Base-by-base conservation (phyloP, 768 basidiomycete genomes). In the Tremella fuciformis region DNA sequence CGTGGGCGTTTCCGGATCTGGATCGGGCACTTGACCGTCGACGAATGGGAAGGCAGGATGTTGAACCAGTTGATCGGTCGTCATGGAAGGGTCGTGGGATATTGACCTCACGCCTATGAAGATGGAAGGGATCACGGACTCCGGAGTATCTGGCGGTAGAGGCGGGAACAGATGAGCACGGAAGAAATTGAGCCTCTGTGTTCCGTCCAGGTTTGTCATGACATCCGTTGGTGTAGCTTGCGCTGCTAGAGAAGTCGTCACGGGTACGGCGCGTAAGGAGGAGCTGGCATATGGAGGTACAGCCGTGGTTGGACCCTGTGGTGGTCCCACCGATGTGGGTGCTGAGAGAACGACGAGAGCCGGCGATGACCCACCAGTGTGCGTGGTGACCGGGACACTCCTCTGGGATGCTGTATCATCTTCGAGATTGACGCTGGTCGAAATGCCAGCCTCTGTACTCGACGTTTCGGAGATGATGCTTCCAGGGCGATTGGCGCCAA, bases 101-200 rank as follows among this genome's bases (percentile, higher is more conserved):
- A 71, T 54, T 40, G 60, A 63, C 26, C 67, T 25, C 2, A 69
- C 70, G 0, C 70, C 70, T 26, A 71, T 59, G 50, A 71, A 71
- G 24, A 71, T 63, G 37, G 63, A 71, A 1, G 70, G 70, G 18
- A 71, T 62, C 24, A 71, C 58, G 2, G 64, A 53, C 19, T 68
- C 49, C 9, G 58, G 61, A 37, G 63, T 60, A 1, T 59, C 57
- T 8, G 24, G 1, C 19, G 57, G 19, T 2, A 57, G n/a, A 25
- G 69, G 60, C 19, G 70, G 65, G 58, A 71, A 71, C 21, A 71
- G 21, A 38, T 71, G 70, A 11, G 70, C 70, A 13, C 70, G 60
- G 70, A 71, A 71, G 39, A 71, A 71, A 57, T 71, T 71, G 18
- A 71, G 61, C 26, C 59, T 47, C 18, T 67, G 50, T 6, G 69